These are phyloP conservation scores for Erigeron canadensis DNA, from an alignment of 129 eudicot species.

Conservation along the genomic window DNA sequence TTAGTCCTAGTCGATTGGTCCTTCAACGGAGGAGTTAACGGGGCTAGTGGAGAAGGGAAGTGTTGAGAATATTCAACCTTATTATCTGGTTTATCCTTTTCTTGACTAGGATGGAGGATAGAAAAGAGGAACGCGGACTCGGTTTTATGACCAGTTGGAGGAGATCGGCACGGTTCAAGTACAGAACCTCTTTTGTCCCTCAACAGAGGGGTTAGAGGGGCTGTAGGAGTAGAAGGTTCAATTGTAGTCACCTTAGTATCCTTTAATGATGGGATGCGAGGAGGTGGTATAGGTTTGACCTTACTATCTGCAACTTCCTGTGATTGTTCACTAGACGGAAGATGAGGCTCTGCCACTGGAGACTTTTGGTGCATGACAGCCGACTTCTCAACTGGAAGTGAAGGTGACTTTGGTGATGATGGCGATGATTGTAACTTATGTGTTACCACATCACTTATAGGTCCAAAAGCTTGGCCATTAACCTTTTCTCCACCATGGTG, in stretches of 20 bases:
- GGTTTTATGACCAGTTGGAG: slow-evolving; percentile 6
- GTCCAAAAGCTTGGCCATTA: no score
- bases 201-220: slow-evolving; percentile 32
- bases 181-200: slow-evolving; percentile 27
- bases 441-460: slow-evolving; percentile 13
- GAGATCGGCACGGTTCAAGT: slow-evolving; percentile 32
- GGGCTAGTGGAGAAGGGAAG: slow-evolving; percentile 25
- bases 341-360: not conserved
- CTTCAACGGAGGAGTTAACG: slow-evolving; percentile 35
- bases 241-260: not conserved
- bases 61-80: slow-evolving; percentile 17
- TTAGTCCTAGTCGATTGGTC: slow-evolving; percentile 26
- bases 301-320: slow-evolving; percentile 29
- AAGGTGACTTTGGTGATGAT: slow-evolving; percentile 7
- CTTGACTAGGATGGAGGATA: slow-evolving; percentile 25
- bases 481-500: not conserved
- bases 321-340: slow-evolving; percentile 28
- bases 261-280: slow-evolving; percentile 18
- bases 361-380: no score
- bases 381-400: not conserved
- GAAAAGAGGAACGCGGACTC: slow-evolving; percentile 24
- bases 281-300: slow-evolving; percentile 5
- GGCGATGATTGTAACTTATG: slow-evolving; percentile 10
- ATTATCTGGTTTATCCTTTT: slow-evolving; percentile 19
- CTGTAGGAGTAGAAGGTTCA: slow-evolving; percentile 25